Percentiles rank a stretch among this genome's conserved stretches.
phyloP scores from a whole-genome alignment of 192 early-diverging fungal genomes.

The Rhizophagus clarus region DNA sequence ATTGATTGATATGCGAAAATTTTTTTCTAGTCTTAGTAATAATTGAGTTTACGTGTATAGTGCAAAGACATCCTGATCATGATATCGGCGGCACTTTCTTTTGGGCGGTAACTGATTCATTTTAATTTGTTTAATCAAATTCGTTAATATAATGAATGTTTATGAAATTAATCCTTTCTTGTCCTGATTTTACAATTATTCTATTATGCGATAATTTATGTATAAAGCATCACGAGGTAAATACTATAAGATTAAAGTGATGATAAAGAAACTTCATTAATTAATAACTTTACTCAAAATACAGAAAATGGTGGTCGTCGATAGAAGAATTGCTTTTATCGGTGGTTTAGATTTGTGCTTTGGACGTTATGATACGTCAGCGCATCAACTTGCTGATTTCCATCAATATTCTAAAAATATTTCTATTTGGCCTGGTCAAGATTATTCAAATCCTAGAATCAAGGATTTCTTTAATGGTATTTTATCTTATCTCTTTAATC shows the following conservation, averaged over 20 bases:
- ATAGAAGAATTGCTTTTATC: conserved; percentile 75
- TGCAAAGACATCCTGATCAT: conserved; percentile 88
- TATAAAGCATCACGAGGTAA: conserved; percentile 59
- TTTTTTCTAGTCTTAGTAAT: not conserved
- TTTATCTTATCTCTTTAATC: not conserved
- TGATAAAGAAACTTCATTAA: not conserved
- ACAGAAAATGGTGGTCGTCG: conserved; percentile 67
- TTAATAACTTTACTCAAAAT: not conserved
- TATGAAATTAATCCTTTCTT: not conserved
- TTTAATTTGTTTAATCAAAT: too few species aligned
- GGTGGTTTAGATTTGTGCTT: conserved; percentile 82
- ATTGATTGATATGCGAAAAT: not conserved
- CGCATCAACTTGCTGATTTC: conserved; percentile 76
- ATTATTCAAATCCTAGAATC: conserved; percentile 88
- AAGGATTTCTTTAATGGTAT: conserved; percentile 69
- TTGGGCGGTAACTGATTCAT: conserved; percentile 64
- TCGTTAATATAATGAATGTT: not conserved
- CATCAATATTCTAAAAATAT: conserved; percentile 48
- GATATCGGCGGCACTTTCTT: conserved; percentile 75
- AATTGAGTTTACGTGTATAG: conserved; percentile 31
- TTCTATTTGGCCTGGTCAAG: conserved; percentile 71
- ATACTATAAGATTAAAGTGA: not conserved
- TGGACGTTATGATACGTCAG: conserved; percentile 82
- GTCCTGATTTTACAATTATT: not conserved
- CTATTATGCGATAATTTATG: not conserved